Evolutionary conservation across 306 rosid species (phyloP), one percentile per base, ranked within the genome.

Genomic region (Phaseolus lunatus): DNA sequence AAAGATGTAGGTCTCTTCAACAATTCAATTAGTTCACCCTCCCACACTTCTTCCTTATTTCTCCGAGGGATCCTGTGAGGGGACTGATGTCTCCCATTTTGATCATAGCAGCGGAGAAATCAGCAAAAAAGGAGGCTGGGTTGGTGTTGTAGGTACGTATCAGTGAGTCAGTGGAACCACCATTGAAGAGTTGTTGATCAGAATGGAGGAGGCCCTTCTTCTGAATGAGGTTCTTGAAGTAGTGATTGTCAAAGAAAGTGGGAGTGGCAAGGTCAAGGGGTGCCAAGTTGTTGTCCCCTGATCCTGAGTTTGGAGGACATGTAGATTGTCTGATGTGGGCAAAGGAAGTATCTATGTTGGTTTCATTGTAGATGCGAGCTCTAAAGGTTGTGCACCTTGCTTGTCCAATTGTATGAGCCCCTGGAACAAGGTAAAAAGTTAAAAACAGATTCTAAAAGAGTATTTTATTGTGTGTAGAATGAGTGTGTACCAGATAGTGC

Each of bases 231-330:
- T 92, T 89, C 22, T 84, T 87, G 90, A 67, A 89, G 89, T 95
- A 95, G 69, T 75, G 83, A 75, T 89, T 89, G 83, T 95, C 97
- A 8, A 95, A 92, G 0, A 45, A 20, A 0, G 83, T 89, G 0
- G 97, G 89, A 44, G 90, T 90, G 49, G 58, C 80, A 0, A 87
- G 62, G 80, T 95, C 97, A 20, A 95, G 88, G 7, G 98, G 97
- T 13, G 97, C 91, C 57, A 95, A 69, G 64, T 90, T 92, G 87
- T 92, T 88, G 87, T 95, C 97, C 20, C 98, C 97, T 0, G 92
- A 78, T 2, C 98, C 98, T 0, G 81, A 4, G 5, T 83, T 8
- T 9, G 75, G 81, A 0, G 98, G 98, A 73, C 98, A 95, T 1
- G 20, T 87, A 1, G 89, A 66, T 66, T 80, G 84, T 62, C 92